Conservation (phyloP, 192 early-diverging fungal genomes). For the Coemansia erecta region DNA sequence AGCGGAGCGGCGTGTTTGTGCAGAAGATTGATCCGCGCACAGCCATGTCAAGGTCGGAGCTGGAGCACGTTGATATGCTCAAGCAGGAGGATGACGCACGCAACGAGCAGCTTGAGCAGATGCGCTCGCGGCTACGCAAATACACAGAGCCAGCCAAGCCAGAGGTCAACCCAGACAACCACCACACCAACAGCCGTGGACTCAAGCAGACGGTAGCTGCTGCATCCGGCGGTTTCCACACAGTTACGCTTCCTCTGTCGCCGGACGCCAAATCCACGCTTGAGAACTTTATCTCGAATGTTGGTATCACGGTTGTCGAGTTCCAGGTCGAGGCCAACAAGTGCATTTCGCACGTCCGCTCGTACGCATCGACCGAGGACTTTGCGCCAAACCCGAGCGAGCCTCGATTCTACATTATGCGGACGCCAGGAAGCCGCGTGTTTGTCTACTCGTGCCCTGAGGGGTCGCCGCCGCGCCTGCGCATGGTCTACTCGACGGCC, state of each 20-base stretch:
- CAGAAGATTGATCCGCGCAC: constrained; percentile 44
- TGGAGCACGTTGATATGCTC: constrained; percentile 46
- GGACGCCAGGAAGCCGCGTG: constrained; percentile 39
- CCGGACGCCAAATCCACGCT: constrained; percentile 28
- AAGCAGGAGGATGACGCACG: constrained; percentile 51
- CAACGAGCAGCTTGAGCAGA: constrained; percentile 47
- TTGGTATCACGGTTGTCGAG: constrained; percentile 41
- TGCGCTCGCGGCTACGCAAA: constrained; percentile 36
- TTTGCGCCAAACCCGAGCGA: constrained; percentile 35
- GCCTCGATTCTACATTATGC: constrained; percentile 54
- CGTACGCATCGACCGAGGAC: constrained; percentile 36
- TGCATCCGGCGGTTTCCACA: constrained; percentile 50
- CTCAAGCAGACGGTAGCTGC: constrained; percentile 48
- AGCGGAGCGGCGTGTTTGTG: constrained; percentile 36
- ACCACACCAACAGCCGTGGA: constrained; percentile 36
- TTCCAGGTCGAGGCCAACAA: constrained; percentile 41
- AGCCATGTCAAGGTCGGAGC: constrained; percentile 48
- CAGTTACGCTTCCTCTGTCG: constrained; percentile 47
- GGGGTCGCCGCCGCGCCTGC: constrained; percentile 42
- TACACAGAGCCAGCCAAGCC: constrained; percentile 14
- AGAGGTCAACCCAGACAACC: constrained; percentile 18
- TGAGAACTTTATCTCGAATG: constrained; percentile 25
- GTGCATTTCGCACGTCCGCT: constrained; percentile 20
- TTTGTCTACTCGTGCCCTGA: constrained; percentile 55
- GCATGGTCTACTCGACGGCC: constrained; percentile 56